Percentiles rank a stretch among this genome's conserved stretches.
These are phyloP conservation scores for Verticillium zaregamsianum DNA, from an alignment of 2,329 filamentous ascomycete genomes.

Conservation along the genomic window DNA sequence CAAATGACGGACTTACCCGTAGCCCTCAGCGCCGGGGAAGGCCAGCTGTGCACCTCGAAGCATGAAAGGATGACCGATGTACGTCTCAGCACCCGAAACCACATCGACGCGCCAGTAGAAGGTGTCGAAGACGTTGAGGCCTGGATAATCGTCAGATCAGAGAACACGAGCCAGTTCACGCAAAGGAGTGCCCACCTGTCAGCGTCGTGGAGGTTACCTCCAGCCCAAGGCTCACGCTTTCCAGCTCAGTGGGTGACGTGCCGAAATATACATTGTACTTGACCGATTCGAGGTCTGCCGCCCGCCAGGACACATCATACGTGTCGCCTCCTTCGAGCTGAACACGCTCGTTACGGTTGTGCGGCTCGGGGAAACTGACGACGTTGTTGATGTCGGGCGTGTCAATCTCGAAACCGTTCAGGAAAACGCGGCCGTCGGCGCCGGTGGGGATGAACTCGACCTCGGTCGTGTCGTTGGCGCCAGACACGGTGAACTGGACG, in stretches of 20 bases:
- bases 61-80: conserved; percentile 21
- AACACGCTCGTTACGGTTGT: conserved; percentile 23
- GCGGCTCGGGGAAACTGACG: conserved; percentile 21
- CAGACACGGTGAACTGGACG: conserved; percentile 17
- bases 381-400: conserved; percentile 15
- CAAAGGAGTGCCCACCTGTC: conserved; percentile 1
- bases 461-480: conserved; percentile 15
- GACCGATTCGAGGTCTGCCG: conserved; percentile 11
- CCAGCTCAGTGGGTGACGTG: conserved; percentile 9
- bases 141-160: not conserved
- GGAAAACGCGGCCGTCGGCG: conserved; percentile 17
- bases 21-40: conserved; percentile 33
- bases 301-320: conserved; percentile 18
- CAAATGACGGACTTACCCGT: conserved; percentile 16
- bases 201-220: conserved; percentile 6
- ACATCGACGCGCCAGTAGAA: conserved; percentile 28
- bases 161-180: not conserved
- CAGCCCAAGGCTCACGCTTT: conserved; percentile 11
- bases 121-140: conserved; percentile 17
- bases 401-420: conserved; percentile 27
- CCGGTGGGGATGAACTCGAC: conserved; percentile 18
- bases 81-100: conserved; percentile 10
- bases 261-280: conserved; percentile 23
- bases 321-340: conserved; percentile 9
- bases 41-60: conserved; percentile 27